These are phyloP conservation scores for Populus hybrid DNA, from an alignment of 441 rosid species.

Conservation along the genomic window DNA sequence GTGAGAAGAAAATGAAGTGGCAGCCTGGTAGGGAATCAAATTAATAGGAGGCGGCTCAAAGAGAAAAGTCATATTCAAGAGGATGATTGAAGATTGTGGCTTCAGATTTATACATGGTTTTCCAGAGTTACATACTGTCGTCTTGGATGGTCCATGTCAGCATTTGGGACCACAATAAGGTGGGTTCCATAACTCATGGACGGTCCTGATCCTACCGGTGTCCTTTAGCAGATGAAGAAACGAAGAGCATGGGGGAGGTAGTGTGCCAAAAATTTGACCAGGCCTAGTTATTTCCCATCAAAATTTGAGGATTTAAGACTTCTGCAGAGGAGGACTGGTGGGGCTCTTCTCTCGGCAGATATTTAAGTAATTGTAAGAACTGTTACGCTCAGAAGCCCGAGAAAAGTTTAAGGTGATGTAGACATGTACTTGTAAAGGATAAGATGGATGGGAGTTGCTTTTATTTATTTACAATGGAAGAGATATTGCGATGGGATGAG, in stretches of 20 bases:
- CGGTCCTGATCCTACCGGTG: constrained; percentile 26
- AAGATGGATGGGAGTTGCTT: too few species aligned
- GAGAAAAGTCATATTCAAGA: too few species aligned
- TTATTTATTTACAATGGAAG: too few species aligned
- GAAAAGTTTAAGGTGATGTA: neutral
- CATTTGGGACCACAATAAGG: neutral
- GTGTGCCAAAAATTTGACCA: constrained; percentile 18
- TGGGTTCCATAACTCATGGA: constrained; percentile 8
- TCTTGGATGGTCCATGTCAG: constrained; percentile 27
- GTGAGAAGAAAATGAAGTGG: too few species aligned
- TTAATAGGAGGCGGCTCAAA: too few species aligned
- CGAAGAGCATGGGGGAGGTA: neutral
- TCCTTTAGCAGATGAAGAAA: neutral
- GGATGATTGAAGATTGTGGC: too few species aligned
- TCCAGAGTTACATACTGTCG: neutral
- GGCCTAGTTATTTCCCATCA: constrained; percentile 20
- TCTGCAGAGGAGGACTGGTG: constrained; percentile 10
- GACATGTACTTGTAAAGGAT: neutral
- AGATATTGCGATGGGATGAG: neutral
- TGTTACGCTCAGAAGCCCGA: neutral
- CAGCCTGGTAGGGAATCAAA: too few species aligned
- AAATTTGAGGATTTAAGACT: constrained; percentile 14
- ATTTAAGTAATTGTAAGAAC: constrained; percentile 10
- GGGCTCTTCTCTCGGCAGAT: constrained; percentile 21
- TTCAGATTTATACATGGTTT: constrained; percentile 13